Evolutionary conservation across 257 asterid species (phyloP).

Genomic region (Jaltomata sinuosa): DNA sequence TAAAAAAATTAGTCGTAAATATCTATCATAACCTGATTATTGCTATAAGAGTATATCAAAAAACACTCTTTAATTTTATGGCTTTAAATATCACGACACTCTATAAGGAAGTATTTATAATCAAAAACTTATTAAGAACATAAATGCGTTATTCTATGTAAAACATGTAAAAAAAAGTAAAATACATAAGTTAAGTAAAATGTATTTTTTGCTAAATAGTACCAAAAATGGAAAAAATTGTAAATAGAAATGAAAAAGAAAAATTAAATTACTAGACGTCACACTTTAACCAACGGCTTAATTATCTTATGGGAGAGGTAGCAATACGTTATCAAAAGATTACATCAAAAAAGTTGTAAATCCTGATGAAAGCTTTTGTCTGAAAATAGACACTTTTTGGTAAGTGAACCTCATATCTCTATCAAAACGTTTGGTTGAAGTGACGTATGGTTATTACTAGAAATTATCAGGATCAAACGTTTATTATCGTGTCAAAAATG

Average conservation of each 20-base stretch:
- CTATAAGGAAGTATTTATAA: background rate
- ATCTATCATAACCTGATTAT: too few relatives aligned
- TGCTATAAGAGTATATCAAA: too few relatives aligned
- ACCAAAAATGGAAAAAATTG: too few relatives aligned
- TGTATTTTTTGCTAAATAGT: too few relatives aligned
- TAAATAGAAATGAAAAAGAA: too few relatives aligned
- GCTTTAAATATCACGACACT: background rate
- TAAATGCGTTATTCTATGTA: background rate
- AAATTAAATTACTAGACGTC: background rate
- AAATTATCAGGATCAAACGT: background rate
- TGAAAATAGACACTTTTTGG: background rate
- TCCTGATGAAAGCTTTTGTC: background rate
- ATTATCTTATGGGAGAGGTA: background rate
- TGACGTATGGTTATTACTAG: background rate
- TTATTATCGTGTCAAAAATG: too few relatives aligned
- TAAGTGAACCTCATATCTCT: background rate
- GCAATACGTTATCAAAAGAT: background rate
- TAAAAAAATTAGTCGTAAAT: too few relatives aligned
- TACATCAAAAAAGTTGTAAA: background rate
- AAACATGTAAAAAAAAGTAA: background rate
- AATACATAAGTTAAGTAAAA: background rate
- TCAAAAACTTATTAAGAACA: background rate
- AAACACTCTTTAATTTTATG: too few relatives aligned
- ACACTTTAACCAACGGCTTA: background rate
- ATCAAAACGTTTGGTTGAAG: background rate